phyloP scores from a whole-genome alignment of 176 grass and related monocot genomes.

The Metroxylon sagu region DNA sequence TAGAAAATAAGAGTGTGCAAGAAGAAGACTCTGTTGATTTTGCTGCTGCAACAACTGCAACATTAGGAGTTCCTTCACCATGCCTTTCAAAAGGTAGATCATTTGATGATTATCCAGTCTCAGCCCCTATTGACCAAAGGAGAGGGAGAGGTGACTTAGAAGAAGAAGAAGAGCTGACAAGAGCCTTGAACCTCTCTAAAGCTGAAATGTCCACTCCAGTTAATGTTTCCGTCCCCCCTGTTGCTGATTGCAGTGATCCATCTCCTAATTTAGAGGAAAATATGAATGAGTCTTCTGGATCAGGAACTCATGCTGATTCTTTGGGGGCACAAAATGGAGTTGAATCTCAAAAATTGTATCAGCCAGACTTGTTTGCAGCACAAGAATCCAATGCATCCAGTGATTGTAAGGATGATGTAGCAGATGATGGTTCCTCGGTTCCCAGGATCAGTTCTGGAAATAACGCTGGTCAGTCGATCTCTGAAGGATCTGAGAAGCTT shows the following conservation, averaged over 20 bases:
- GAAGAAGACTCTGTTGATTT: conserved; percentile 85
- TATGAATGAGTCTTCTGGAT: conserved; percentile 28
- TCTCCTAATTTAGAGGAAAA: conserved; percentile 30
- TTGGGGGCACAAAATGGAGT: conserved; percentile 15
- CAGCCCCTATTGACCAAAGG: conserved; percentile 26
- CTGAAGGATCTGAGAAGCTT: conserved; percentile 21
- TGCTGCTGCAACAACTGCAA: conserved; percentile 75
- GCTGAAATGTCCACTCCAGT: conserved; percentile 25
- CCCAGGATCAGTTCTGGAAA: conserved; percentile 14
- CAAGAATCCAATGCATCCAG: conserved; percentile 14
- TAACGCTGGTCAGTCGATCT: conserved; percentile 5
- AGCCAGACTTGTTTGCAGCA: conserved; percentile 10
- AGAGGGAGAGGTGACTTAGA: conserved; percentile 59
- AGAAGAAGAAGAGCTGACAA: conserved; percentile 84
- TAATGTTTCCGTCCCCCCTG: conserved; percentile 37
- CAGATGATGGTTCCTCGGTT: conserved; percentile 12
- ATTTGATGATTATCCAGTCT: conserved; percentile 58
- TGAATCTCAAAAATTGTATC: conserved; percentile 5
- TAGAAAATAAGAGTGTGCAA: conserved; percentile 32
- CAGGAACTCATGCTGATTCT: conserved; percentile 14
- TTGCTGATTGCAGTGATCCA: conserved; percentile 16
- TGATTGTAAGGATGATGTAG: conserved; percentile 4
- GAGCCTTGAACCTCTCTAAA: conserved; percentile 76
- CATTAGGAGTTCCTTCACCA: conserved; percentile 79
- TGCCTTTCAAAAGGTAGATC: conserved; percentile 54